Evolutionary conservation across 148 eudicot species (phyloP).

Genomic region (Linanthus parryae): DNA sequence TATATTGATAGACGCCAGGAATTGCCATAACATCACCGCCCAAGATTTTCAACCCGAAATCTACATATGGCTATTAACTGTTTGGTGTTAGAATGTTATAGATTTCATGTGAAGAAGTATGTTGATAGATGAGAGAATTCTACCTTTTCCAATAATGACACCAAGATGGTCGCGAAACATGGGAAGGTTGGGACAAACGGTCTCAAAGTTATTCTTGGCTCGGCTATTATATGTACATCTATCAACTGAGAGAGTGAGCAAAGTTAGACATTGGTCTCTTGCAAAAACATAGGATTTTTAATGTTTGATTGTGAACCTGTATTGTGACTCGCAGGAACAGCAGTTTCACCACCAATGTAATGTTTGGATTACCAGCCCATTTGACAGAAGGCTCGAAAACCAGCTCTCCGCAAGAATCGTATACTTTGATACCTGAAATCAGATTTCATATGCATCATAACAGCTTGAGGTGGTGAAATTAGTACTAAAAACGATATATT

Average conservation of each 20-base stretch:
- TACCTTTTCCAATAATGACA: constrained; percentile 70
- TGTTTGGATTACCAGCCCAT: constrained; percentile 83
- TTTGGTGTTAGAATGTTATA: not conserved
- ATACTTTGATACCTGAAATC: constrained; percentile 59
- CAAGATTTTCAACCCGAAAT: constrained; percentile 64
- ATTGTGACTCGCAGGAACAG: constrained; percentile 39
- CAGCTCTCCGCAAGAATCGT: constrained; percentile 69
- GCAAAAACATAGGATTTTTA: not conserved
- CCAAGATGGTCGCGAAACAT: constrained; percentile 56
- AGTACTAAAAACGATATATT: too few species aligned
- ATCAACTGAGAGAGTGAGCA: constrained; percentile 48
- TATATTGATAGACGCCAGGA: constrained; percentile 73
- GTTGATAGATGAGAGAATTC: not conserved
- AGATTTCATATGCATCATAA: not conserved
- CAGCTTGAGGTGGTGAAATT: not conserved
- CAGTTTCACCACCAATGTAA: constrained; percentile 44
- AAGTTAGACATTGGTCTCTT: not conserved
- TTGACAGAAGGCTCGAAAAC: constrained; percentile 68
- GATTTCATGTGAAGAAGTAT: not conserved
- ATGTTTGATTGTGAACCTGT: constrained; percentile 41
- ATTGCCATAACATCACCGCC: constrained; percentile 88
- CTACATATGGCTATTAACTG: constrained; percentile 63
- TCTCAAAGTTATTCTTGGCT: constrained; percentile 52
- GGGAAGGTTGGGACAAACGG: constrained; percentile 89
- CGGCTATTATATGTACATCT: constrained; percentile 60